phyloP scores from a whole-genome alignment of 2,329 filamentous ascomycete genomes.

The Aureobasidium lini region DNA sequence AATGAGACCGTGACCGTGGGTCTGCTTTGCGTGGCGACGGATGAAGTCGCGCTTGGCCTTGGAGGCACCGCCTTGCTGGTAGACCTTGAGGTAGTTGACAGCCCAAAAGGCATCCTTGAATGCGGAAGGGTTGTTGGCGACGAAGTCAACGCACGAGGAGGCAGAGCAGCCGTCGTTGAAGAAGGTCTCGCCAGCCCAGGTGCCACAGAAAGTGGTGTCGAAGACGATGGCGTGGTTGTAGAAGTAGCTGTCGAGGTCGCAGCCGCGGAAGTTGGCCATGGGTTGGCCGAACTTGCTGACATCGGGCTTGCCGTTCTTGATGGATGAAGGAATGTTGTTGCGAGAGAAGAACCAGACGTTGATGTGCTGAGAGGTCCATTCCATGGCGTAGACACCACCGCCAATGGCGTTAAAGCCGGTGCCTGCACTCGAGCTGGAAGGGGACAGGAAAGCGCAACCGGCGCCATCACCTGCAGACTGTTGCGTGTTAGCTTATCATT shows the following conservation, averaged over 20 bases:
- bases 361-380: conserved; percentile 65
- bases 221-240: conserved; percentile 47
- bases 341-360: conserved; percentile 76
- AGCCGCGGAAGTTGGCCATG: conserved; percentile 48
- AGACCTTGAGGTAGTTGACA: conserved; percentile 21
- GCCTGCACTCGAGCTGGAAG: conserved; percentile 26
- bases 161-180: conserved; percentile 11
- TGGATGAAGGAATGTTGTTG: conserved; percentile 53
- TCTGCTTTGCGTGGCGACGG: conserved; percentile 7
- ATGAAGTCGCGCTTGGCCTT: conserved; percentile 12
- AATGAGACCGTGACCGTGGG: not conserved
- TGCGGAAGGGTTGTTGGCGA: conserved; percentile 19
- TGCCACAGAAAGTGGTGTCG: conserved; percentile 47
- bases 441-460: conserved; percentile 42
- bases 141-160: conserved; percentile 18
- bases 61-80: conserved; percentile 12
- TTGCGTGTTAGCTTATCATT: conserved; percentile 21
- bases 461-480: conserved; percentile 31
- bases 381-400: conserved; percentile 41
- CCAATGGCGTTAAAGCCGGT: conserved; percentile 41
- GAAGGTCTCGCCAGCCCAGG: conserved; percentile 20
- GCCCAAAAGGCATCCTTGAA: conserved; percentile 20
- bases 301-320: conserved; percentile 45
- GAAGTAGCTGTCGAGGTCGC: conserved; percentile 30
- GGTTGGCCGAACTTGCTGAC: conserved; percentile 50